Evolutionary conservation across 495 filamentous ascomycete species (phyloP), one percentile per base, ranked within the genome.

Genomic region (Penicillium dipodomyicola): DNA sequence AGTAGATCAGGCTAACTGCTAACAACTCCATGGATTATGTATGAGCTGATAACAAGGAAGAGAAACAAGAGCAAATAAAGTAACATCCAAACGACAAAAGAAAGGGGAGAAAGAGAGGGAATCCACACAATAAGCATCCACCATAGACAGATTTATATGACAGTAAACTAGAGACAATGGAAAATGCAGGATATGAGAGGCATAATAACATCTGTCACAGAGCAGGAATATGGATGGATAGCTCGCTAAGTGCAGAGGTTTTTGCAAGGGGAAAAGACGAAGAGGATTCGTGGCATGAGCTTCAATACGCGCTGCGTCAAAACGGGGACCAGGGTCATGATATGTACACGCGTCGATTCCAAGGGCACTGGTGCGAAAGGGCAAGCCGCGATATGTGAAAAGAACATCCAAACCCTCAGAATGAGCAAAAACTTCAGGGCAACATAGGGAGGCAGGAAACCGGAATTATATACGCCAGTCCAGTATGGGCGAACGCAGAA

Each of bases 281-380:
- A 32, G 15, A 33, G n/a, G 8, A 29, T 59, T 59, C 54, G 49
- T 60, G 44, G 52, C 46, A 22, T 52, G 23, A 30, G 23, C 59
- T 58, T 61, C 46, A n/a, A 62, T 63, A 46, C 44, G 41, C 35
- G 33, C 57, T 56, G 56, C 46, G 25, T 55, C 49, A 63, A 40
- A 40, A 44, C 32, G 45, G 27, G 30, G 46, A 51, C 35, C 58
- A 61, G 60, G 35, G 25, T 22, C 41, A 46, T 40, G 52, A 61
- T 67, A 64, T 67, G 61, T 67, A 67, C 63, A 57, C 58, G 46
- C 53, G 57, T 64, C 52, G 54, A 61, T 57, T 56, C 54, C 50
- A 57, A 50, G 42, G 55, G 49, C 43, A 39, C 54, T 49, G 47
- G 51, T 39, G 51, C 32, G 57, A 64, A 60, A 40, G 33, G 46